phyloP scores from a whole-genome alignment of 495 filamentous ascomycete genomes.

The Neurospora sp. region DNA sequence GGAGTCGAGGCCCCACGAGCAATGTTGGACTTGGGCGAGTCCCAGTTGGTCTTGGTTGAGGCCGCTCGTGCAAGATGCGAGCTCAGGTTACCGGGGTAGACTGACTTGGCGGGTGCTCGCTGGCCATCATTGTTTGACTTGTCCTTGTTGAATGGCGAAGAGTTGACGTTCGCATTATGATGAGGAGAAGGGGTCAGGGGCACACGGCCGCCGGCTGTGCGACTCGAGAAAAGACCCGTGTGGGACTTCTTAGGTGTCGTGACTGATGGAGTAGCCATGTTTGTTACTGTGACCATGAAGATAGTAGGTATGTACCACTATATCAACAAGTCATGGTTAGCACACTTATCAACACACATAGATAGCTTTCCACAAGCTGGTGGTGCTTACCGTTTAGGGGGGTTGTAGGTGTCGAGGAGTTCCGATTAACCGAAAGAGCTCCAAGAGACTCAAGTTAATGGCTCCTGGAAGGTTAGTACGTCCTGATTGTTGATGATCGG shows the following conservation, averaged over 20 bases:
- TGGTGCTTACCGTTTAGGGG: constrained; percentile 35
- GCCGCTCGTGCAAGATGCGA: constrained; percentile 62
- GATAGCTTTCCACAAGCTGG: not conserved
- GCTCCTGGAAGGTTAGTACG: constrained; percentile 50
- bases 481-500: constrained; percentile 37
- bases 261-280: constrained; percentile 81
- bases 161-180: constrained; percentile 41
- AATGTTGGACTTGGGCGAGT: constrained; percentile 93
- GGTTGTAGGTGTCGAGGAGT: constrained; percentile 12
- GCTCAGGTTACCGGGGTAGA: constrained; percentile 59
- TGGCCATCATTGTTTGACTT: constrained; percentile 42
- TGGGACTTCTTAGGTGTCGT: constrained; percentile 92
- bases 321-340: constrained; percentile 29
- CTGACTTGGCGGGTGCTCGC: constrained; percentile 49
- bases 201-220: constrained; percentile 88
- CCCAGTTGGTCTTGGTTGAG: constrained; percentile 49
- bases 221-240: constrained; percentile 80
- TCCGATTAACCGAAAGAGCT: constrained; percentile 40
- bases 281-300: constrained; percentile 30
- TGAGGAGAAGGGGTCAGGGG: constrained; percentile 88
- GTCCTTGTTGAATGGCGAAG: constrained; percentile 74
- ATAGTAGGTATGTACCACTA: constrained; percentile 20
- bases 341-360: constrained; percentile 4
- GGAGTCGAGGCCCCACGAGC: constrained; percentile 56
- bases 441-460: constrained; percentile 58